phyloP scores from a whole-genome alignment of 148 eudicot genomes.

The Fagopyrum esculentum region DNA sequence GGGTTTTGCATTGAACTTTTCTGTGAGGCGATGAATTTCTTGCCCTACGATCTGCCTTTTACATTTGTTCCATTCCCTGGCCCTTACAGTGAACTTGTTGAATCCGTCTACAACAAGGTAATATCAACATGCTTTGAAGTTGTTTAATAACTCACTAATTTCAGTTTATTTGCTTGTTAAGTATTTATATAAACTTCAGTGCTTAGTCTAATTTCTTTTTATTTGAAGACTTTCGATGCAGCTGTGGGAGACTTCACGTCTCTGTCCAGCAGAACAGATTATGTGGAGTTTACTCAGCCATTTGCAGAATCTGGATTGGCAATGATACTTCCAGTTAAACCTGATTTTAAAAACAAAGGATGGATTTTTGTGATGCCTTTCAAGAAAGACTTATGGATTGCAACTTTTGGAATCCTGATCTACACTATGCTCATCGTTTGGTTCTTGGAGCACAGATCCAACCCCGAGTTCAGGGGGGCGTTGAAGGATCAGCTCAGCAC shows the following conservation, averaged over 20 bases:
- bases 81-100: constrained; percentile 25
- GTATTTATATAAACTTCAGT: neutral
- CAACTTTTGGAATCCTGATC: constrained; percentile 17
- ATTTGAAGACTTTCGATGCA: constrained; percentile 25
- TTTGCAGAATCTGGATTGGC: constrained; percentile 26
- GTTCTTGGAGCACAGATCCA: constrained; percentile 23
- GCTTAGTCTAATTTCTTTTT: neutral
- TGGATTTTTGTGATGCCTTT: constrained; percentile 38
- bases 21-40: constrained; percentile 13
- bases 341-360: neutral
- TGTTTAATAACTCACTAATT: neutral
- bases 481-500: constrained; percentile 24
- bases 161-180: neutral
- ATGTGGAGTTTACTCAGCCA: constrained; percentile 34
- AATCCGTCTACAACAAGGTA: constrained; percentile 29
- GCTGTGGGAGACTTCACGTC: constrained; percentile 35
- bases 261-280: constrained; percentile 17
- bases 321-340: constrained; percentile 20
- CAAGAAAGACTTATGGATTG: constrained; percentile 22
- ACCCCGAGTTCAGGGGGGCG: constrained; percentile 23
- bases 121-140: neutral
- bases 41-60: constrained; percentile 25
- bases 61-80: constrained; percentile 20
- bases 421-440: constrained; percentile 29
- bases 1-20: constrained; percentile 35